These are phyloP conservation scores for Yamadazyma sp. DNA, from an alignment of 805 yeast genomes.

Conservation along the genomic window DNA sequence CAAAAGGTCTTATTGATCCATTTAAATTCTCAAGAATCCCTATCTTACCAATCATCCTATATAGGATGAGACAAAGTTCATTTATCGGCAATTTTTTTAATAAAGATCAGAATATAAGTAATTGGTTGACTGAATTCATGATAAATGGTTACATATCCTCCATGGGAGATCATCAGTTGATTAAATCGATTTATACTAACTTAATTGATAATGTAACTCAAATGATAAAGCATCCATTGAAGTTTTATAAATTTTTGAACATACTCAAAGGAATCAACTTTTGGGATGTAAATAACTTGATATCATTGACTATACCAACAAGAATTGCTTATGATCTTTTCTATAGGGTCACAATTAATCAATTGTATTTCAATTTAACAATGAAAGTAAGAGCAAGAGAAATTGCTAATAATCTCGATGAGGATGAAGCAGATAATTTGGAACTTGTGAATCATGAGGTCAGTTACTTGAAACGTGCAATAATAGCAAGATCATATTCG, in stretches of 20 bases:
- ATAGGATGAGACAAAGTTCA: constrained; percentile 35
- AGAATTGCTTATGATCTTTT: constrained; percentile 37
- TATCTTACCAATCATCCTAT: constrained; percentile 35
- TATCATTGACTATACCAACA: constrained; percentile 31
- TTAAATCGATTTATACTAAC: constrained; percentile 14
- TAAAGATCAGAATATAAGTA: constrained; percentile 6
- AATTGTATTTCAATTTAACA: constrained; percentile 27
- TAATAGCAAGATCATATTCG: neutral
- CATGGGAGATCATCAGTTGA: constrained; percentile 33
- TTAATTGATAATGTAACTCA: neutral
- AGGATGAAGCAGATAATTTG: constrained; percentile 18
- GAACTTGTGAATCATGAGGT: constrained; percentile 14
- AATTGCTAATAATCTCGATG: constrained; percentile 27
- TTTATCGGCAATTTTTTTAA: constrained; percentile 24
- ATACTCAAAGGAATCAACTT: constrained; percentile 23
- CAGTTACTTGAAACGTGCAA: neutral
- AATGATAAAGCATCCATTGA: constrained; percentile 8
- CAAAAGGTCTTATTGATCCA: constrained; percentile 32
- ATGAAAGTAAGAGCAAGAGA: constrained; percentile 28
- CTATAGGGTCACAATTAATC: constrained; percentile 31
- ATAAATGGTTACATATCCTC: constrained; percentile 35
- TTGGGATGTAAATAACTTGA: constrained; percentile 28
- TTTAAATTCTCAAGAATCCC: constrained; percentile 36
- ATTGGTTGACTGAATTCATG: constrained; percentile 32
- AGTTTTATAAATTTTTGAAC: constrained; percentile 9